Base-by-base conservation (phyloP, 2,329 filamentous ascomycete genomes). In the Sarocladiaceae sp. region DNA sequence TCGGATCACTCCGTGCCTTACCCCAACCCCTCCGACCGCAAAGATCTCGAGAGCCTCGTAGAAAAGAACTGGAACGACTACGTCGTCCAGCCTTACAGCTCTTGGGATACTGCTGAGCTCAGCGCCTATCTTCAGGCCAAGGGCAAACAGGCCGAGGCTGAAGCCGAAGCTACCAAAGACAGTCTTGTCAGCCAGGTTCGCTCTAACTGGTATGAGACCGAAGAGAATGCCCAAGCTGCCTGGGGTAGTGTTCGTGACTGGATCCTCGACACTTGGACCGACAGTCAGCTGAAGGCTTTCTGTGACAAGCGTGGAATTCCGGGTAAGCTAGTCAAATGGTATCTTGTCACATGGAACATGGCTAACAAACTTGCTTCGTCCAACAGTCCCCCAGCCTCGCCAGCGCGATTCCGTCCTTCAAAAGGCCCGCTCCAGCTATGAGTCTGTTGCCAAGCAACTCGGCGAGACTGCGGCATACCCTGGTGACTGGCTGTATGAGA, bases 261-360 rank as follows among this genome's bases (percentile, higher is more conserved):
- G 93, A 85, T 97, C 54, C 84, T 97, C 58, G 88, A 97, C 61
- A 93, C 87, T 48, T 96, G 90, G 88, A 83, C 85, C 53, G 91
- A 97, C 47, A 96, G 89, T 52, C 84, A 94, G 62, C 75, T 98
- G 53, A 96, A 97, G 74, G 70, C 86, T 2, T 97, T 97, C 67
- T 84, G 89, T 51, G 91, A 97, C 64, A 85, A 84, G 63, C 79
- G 97, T 64, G 78, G 78, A 51, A 88, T 98, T 56, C 87, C 89
- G 47, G 73, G 74, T 77, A 64, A 33, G 64, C 50, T 4, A 12
- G 13, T 3, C 6, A 9, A 5, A 24, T 11, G 13, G 21, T 18
- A 23, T 26, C 2, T 12, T 32, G 20, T 41, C n/a, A 18, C 33
- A 42, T 24, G 19, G 9, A 47, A 32, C 43, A 15, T 23, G 13